Conservation (phyloP, 1,284 basidiomycete genomes). For the Retiboletus flavoniger region DNA sequence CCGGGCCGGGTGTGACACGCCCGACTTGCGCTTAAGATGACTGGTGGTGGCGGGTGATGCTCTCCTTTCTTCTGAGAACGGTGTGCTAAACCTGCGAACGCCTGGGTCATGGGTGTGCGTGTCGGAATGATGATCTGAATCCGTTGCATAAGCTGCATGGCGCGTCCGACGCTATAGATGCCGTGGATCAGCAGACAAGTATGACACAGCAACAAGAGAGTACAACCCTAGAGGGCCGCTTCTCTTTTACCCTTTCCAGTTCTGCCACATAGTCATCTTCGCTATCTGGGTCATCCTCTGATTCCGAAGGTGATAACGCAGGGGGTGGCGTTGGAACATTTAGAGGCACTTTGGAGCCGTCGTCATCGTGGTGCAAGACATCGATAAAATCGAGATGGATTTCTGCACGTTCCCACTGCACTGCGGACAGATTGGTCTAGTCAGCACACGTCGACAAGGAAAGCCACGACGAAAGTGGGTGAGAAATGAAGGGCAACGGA, state of each 20-base stretch:
- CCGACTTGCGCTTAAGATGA: constrained; percentile 45
- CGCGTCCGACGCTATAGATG: constrained; percentile 38
- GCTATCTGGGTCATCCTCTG: constrained; percentile 53
- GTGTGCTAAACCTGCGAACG: constrained; percentile 26
- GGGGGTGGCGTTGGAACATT: constrained; percentile 30
- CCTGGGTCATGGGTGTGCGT: constrained; percentile 16
- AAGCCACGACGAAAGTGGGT: constrained; percentile 13
- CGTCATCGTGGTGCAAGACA: constrained; percentile 23
- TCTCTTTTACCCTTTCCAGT: constrained; percentile 34
- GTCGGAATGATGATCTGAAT: constrained; percentile 45
- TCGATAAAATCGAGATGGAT: constrained; percentile 45
- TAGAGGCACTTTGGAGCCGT: constrained; percentile 17
- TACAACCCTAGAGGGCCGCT: constrained; percentile 45
- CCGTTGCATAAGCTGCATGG: constrained; percentile 41
- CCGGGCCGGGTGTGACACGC: constrained; percentile 32
- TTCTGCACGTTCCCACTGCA: constrained; percentile 67
- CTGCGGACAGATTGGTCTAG: constrained; percentile 40
- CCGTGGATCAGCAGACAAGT: constrained; percentile 15
- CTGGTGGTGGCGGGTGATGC: constrained; percentile 21
- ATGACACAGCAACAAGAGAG: constrained; percentile 11
- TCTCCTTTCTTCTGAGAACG: constrained; percentile 23
- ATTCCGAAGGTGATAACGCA: constrained; percentile 42
- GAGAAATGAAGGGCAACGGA: constrained; percentile 14
- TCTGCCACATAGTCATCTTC: constrained; percentile 70
- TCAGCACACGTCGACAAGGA: constrained; percentile 26